Evolutionary conservation across 129 eudicot genomes (phyloP).

Genomic region (Tagetes erecta): DNA sequence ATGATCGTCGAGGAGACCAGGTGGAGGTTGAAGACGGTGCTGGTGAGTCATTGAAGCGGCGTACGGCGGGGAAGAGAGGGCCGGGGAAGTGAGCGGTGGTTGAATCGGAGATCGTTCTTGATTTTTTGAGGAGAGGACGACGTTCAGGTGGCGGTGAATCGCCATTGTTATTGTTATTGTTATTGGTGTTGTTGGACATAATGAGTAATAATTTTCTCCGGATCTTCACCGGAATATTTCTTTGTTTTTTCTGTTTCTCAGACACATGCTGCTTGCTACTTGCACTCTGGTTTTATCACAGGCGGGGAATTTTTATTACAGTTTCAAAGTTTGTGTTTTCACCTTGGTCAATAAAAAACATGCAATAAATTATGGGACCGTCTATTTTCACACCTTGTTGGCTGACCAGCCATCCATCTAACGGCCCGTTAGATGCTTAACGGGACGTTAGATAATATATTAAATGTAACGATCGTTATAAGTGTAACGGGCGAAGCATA

Average conservation of each 20-base stretch:
- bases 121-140: conserved; percentile 65
- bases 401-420: too few relatives aligned
- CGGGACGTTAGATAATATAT: too few relatives aligned
- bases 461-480: too few relatives aligned
- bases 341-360: too few relatives aligned
- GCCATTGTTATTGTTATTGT: conserved; percentile 29
- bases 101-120: conserved; percentile 49
- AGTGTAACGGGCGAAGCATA: too few relatives aligned
- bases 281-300: neutral
- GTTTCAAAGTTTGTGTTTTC: too few relatives aligned
- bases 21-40: conserved; percentile 34
- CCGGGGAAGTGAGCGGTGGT: conserved; percentile 57
- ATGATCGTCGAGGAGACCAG: conserved; percentile 36
- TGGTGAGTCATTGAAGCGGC: conserved; percentile 47
- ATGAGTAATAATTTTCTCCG: neutral
- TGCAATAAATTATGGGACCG: too few relatives aligned
- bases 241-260: neutral
- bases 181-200: conserved; percentile 42
- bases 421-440: too few relatives aligned
- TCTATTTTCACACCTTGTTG: too few relatives aligned
- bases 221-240: conserved; percentile 13
- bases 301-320: neutral
- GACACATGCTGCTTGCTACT: conserved; percentile 2
- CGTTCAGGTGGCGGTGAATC: conserved; percentile 47
- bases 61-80: conserved; percentile 71